Evolutionary conservation across 208 protist species (phyloP), one percentile per base, ranked within the genome.

Genomic region (Trypanosomatidae sp.): DNA sequence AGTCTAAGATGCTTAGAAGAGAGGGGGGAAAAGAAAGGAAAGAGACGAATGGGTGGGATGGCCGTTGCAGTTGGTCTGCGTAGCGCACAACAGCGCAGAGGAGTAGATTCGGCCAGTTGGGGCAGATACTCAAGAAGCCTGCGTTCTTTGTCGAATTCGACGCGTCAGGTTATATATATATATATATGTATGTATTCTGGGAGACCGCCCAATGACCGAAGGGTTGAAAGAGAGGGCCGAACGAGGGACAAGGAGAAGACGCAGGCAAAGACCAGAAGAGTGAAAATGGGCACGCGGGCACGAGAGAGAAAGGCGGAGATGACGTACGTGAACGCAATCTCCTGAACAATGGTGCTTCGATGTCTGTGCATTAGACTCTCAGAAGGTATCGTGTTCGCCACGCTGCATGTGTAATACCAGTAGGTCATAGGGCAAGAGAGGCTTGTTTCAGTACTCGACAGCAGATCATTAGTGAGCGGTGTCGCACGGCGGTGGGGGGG

Each of bases 261-360:
- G 64, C 44, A 69, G 49, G 41, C 44, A 39, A 58, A 25, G 46
- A 50, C 3, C 64, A 53, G 64, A 68, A 25, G 64, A 68, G 64
- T 41, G 28, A 4, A 8, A 25, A 33, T 17, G 25, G 53, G 25
- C 22, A 13, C 25, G 1, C 53, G 25, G 22, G 25, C 25, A 58
- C 53, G 22, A 25, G 50, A 58, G 25, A 33, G 12, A 69, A 52
- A 28, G 58, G 64, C 73, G 50, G 43, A 19, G 25, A 9, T 7
- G n/a, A 10, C 46, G 59, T 46, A 44, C 17, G 17, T 15, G 9
- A 46, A 36, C 3, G 9, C 9, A 12, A 13, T 44, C 9, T n/a
- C 39, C 36, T 10, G 59, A 65, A 9, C 33, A 15, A 30, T 65
- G 8, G 6, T 22, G 36, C 4, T 46, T 25, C 7, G 17, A 43